These are phyloP conservation scores for Candida mattraensis DNA, from an alignment of 805 yeast species.

Conservation along the genomic window DNA sequence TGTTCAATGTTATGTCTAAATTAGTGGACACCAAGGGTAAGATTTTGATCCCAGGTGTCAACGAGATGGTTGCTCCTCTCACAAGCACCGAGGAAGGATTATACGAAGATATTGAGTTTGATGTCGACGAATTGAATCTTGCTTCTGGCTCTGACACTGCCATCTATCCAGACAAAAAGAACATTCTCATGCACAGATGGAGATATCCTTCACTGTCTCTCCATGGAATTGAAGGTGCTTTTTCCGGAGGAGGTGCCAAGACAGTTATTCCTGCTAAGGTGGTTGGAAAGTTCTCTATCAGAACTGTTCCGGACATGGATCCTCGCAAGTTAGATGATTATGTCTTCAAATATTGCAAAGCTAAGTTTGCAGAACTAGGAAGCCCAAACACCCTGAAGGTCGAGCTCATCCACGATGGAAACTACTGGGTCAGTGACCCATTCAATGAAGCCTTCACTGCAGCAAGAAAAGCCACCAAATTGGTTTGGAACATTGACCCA, in stretches of 20 bases:
- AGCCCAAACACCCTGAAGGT: constrained; percentile 76
- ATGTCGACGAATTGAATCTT: constrained; percentile 77
- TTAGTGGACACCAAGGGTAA: constrained; percentile 82
- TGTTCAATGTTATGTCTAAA: constrained; percentile 70
- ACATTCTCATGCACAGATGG: constrained; percentile 97
- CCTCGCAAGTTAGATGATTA: constrained; percentile 73
- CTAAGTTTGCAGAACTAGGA: constrained; percentile 60
- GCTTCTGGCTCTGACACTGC: constrained; percentile 90
- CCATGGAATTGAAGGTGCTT: constrained; percentile 98
- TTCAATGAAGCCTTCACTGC: constrained; percentile 90
- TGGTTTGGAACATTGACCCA: constrained; percentile 93
- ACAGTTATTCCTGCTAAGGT: constrained; percentile 97
- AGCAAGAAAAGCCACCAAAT: constrained; percentile 90
- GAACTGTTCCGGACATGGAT: constrained; percentile 96
- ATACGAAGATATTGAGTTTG: constrained; percentile 84
- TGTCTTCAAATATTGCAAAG: constrained; percentile 69
- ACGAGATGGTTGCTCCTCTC: constrained; percentile 93
- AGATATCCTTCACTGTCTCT: constrained; percentile 94
- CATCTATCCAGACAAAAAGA: constrained; percentile 72
- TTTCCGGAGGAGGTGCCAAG: constrained; percentile 92
- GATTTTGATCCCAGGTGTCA: constrained; percentile 83
- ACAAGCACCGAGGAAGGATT: constrained; percentile 75
- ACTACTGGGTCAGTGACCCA: constrained; percentile 95
- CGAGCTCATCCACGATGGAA: constrained; percentile 90
- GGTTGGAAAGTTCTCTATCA: constrained; percentile 89